These are phyloP conservation scores for Xylariaceae sp. DNA, from an alignment of 2,329 filamentous ascomycete species.

Conservation along the genomic window DNA sequence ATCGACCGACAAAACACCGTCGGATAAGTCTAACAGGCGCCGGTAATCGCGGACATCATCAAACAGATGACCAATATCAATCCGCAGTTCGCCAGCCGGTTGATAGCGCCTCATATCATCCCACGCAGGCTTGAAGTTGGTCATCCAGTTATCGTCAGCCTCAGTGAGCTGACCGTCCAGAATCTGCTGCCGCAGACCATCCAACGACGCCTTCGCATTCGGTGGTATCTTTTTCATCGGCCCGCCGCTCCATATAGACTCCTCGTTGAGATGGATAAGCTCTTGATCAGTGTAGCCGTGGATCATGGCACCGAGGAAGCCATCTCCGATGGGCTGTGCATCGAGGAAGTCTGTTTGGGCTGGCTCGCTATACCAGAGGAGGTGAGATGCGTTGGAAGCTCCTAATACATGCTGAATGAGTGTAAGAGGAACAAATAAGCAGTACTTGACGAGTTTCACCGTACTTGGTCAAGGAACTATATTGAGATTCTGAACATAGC, in stretches of 20 bases:
- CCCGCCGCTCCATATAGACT: not conserved
- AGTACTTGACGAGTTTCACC: not conserved
- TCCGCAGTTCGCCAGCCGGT: slow-evolving; percentile 3
- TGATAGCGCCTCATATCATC: slow-evolving; percentile 10
- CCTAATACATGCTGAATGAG: not conserved
- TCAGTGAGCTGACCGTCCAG: slow-evolving; percentile 5
- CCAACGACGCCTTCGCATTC: slow-evolving; percentile 1
- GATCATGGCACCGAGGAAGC: slow-evolving; percentile 4
- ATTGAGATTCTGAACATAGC: not conserved
- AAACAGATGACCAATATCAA: not conserved
- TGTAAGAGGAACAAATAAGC: not conserved
- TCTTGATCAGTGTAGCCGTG: slow-evolving; percentile 6
- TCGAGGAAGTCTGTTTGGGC: slow-evolving; percentile 8
- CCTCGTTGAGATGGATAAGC: slow-evolving; percentile 1
- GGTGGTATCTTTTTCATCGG: not conserved
- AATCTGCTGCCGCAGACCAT: slow-evolving; percentile 3
- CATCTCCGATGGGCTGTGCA: slow-evolving; percentile 5
- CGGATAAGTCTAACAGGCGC: not conserved
- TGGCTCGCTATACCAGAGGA: slow-evolving; percentile 6
- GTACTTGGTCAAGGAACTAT: not conserved
- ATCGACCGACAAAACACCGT: not conserved
- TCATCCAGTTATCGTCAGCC: slow-evolving; percentile 5
- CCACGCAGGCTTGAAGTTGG: slow-evolving; percentile 3
- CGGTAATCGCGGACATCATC: not conserved
- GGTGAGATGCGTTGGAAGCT: slow-evolving; percentile 1